Base-by-base conservation (phyloP, 805 yeast genomes). In the Monosporozyma aquatica region DNA sequence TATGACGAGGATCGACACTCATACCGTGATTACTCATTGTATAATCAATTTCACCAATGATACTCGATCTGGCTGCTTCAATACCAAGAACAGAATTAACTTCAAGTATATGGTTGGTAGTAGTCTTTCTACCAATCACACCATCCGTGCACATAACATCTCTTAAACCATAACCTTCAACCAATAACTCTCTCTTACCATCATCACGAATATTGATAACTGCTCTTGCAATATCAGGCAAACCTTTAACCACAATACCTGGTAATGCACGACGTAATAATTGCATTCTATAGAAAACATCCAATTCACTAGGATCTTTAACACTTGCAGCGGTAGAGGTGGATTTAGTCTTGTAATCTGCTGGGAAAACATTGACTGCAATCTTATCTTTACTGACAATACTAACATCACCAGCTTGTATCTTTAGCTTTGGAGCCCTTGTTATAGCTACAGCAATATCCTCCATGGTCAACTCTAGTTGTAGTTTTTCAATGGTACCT, bases 1-100 rank as follows among this genome's bases (percentile, higher is more conserved):
- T 89, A 64, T 92, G 99, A 72, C 99, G 95, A 47, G 97, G 98
- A 72, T 92, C 99, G 39, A 92, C 97, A 62, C 95, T 86, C 98
- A 92, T 92, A 66, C 99, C 99, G 71, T 92, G 98, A 66, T 87
- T 87, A 60, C 95, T 80, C 99, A 92, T 92, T 43, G 98, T 92
- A 60, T 87, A 87, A 59, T 85, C 95, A 64, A 92, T 92, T 69
- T 92, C 99, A 49, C 79, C 79, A 59, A 92, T 83, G 61, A 92
- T 92, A 53, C 95, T 82, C 0, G 87, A 69, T 62, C 99, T 75
- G 1, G 98, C 98, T 2, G 99, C 99, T 64, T 92, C 99, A 50
- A 92, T 94, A 56, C 99, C 99, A 47, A 92, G 70, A 5, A 90
- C 97, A 49, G 78, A 77, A 52, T 76, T 78, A 48, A 90, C 87